Conservation (phyloP, 1,284 basidiomycete species). For the Leccinum fallax region DNA sequence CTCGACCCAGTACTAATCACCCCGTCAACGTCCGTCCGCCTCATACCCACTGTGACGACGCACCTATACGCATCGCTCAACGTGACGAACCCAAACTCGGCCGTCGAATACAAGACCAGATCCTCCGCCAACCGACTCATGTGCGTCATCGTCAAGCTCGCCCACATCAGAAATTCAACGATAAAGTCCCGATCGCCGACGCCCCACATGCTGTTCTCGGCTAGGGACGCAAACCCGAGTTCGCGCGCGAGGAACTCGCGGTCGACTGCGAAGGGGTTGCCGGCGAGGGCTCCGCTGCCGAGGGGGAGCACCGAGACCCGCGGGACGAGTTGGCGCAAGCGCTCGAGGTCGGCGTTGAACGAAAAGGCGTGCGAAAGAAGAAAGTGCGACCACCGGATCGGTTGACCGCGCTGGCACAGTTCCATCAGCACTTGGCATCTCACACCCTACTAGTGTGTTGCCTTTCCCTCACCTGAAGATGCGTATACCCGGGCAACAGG, state of each 20-base stretch:
- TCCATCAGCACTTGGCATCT: background rate
- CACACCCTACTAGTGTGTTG: too few relatives aligned
- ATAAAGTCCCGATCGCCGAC: slow-evolving; percentile 98
- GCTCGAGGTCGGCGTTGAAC: slow-evolving; percentile 85
- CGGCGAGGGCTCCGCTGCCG: slow-evolving; percentile 93
- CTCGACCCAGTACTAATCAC: slow-evolving; percentile 87
- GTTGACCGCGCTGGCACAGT: slow-evolving; percentile 81
- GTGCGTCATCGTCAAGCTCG: slow-evolving; percentile 90
- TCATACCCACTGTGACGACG: slow-evolving; percentile 11
- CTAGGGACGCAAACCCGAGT: slow-evolving; percentile 81
- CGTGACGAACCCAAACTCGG: slow-evolving; percentile 94
- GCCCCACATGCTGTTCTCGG: slow-evolving; percentile 94
- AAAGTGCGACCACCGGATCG: slow-evolving; percentile 98
- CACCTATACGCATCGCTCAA: slow-evolving; percentile 96
- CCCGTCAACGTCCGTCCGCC: slow-evolving; percentile 4
- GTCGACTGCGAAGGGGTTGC: slow-evolving; percentile 93
- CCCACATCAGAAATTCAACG: slow-evolving; percentile 97
- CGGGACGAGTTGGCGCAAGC: slow-evolving; percentile 83
- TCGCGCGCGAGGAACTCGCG: slow-evolving; percentile 87
- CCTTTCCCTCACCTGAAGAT: slow-evolving; percentile 73
- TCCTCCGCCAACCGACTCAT: slow-evolving; percentile 96
- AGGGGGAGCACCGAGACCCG: slow-evolving; percentile 93
- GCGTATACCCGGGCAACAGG: slow-evolving; percentile 95
- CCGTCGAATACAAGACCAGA: slow-evolving; percentile 94
- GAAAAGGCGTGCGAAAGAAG: slow-evolving; percentile 94